A percentile compares a stretch with the other conserved stretches of the same genome.
phyloP scores from a whole-genome alignment of 2,329 filamentous ascomycete genomes.

The Fusarium papillatum region DNA sequence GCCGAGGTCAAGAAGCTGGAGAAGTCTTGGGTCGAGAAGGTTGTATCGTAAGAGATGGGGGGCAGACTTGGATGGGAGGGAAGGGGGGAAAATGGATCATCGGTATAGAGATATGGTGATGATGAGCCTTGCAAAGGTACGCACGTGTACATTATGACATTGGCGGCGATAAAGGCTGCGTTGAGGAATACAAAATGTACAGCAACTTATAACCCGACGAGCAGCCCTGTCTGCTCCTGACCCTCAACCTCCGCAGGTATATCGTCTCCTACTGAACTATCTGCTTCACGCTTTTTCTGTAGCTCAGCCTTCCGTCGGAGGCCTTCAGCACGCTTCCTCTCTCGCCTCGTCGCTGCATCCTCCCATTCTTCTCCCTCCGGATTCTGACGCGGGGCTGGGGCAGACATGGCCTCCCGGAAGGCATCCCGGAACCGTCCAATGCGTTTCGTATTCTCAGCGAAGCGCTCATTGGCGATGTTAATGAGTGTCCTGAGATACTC shows the following conservation, averaged over 20 bases:
- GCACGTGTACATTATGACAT: conserved; percentile 50
- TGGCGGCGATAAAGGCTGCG: conserved; percentile 47
- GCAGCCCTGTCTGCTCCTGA: conserved; percentile 35
- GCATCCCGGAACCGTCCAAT: conserved; percentile 74
- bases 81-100: conserved; percentile 12
- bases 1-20: conserved; percentile 89
- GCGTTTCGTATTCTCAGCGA: conserved; percentile 76
- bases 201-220: conserved; percentile 40
- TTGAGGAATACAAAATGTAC: conserved; percentile 45
- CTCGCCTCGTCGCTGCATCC: conserved; percentile 62
- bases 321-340: conserved; percentile 71
- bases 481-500: conserved; percentile 78
- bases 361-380: conserved; percentile 66
- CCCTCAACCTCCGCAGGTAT: conserved; percentile 26
- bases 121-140: conserved; percentile 24
- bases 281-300: conserved; percentile 37
- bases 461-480: conserved; percentile 80
- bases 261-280: conserved; percentile 10
- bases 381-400: conserved; percentile 42
- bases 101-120: conserved; percentile 34
- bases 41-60: conserved; percentile 63
- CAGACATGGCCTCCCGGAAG: conserved; percentile 54
- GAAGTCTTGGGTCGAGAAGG: conserved; percentile 88
- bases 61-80: conserved; percentile 6
- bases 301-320: conserved; percentile 64